Conservation (phyloP, 1,139 yeast species). For the Suhomyces yuchorum region DNA sequence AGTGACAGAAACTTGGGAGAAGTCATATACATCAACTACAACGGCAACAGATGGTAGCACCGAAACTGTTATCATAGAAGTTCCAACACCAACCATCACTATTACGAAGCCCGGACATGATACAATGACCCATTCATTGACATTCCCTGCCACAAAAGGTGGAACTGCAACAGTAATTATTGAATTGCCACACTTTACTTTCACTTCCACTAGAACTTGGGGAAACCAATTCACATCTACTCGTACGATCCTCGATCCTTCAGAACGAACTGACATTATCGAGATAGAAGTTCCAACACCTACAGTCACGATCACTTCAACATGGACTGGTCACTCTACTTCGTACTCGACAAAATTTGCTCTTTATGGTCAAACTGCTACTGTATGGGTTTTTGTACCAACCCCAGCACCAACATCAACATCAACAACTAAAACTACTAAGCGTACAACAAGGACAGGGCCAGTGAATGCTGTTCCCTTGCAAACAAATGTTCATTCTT, state of each 20-base stretch:
- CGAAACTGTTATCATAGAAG: not conserved
- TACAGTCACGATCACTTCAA: not conserved
- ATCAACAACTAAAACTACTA: too few species aligned
- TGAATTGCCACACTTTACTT: not conserved
- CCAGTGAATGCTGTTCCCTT: too few species aligned
- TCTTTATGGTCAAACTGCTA: not conserved
- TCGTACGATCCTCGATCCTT: not conserved
- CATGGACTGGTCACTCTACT: not conserved
- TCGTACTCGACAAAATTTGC: not conserved
- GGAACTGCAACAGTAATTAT: not conserved
- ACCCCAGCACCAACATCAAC: too few species aligned
- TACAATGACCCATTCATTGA: not conserved
- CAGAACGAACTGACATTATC: not conserved
- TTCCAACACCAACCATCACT: not conserved
- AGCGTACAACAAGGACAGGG: too few species aligned
- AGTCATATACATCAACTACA: not conserved
- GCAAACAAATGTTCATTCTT: too few species aligned
- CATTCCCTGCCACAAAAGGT: not conserved
- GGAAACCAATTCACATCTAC: not conserved
- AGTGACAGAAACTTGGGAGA: not conserved
- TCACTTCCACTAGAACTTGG: not conserved
- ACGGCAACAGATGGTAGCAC: not conserved
- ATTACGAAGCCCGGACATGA: not conserved
- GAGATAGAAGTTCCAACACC: not conserved
- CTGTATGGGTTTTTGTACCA: not conserved